These are phyloP conservation scores for Lumnitzera littorea DNA, from an alignment of 345 rosid species.

Conservation along the genomic window DNA sequence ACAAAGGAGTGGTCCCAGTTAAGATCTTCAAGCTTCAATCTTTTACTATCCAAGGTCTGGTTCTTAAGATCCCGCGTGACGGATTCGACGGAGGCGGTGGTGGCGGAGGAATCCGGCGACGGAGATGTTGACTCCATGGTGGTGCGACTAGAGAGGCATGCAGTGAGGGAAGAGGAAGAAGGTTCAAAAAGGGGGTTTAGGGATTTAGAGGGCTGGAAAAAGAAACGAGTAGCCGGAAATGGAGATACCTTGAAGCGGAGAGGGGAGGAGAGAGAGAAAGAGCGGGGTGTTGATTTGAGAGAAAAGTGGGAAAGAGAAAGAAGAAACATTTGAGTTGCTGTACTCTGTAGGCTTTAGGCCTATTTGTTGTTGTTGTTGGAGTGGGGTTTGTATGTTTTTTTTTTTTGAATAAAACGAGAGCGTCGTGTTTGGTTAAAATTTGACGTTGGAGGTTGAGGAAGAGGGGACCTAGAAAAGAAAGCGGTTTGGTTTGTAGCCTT, in stretches of 20 bases:
- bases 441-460: too few species aligned
- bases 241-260: constrained; percentile 1
- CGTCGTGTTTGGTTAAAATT: too few species aligned
- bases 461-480: too few species aligned
- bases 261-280: constrained; percentile 25
- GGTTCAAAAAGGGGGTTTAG: constrained; percentile 16
- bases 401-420: too few species aligned
- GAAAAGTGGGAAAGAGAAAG: constrained; percentile 10
- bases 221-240: constrained; percentile 8
- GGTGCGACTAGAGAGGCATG: constrained; percentile 31
- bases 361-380: too few species aligned
- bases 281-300: constrained; percentile 11
- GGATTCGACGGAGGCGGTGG: constrained; percentile 46
- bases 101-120: constrained; percentile 24
- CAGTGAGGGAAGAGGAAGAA: constrained; percentile 11
- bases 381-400: too few species aligned
- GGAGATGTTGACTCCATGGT: constrained; percentile 37
- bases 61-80: constrained; percentile 59
- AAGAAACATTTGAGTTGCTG: not conserved
- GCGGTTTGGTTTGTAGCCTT: too few species aligned
- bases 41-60: constrained; percentile 40
- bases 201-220: constrained; percentile 23
- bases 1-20: constrained; percentile 91
- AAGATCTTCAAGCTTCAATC: constrained; percentile 58
- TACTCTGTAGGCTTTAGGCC: too few species aligned